Base-by-base conservation (phyloP, 108 stramenopile genomes). In the Cyclotella baltica region DNA sequence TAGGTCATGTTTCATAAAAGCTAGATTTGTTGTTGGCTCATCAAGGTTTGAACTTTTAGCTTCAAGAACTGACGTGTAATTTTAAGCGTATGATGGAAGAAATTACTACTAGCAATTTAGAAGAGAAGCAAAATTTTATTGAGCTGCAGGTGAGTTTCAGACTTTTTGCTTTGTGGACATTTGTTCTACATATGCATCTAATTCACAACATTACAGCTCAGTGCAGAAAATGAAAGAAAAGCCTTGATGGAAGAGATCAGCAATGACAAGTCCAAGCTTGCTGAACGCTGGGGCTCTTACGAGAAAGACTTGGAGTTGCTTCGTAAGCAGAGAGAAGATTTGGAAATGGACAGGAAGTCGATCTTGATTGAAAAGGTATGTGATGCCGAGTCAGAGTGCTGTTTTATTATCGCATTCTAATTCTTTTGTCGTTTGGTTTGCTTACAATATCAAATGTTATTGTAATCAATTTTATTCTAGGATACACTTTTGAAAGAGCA, bases 211-310 rank as follows among this genome's bases (percentile, higher is more conserved):
- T 31, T 47, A 46, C 36, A 70, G 70, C 31, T 57, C 19, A 72
- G 61, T n/a, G 43, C 70, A 50, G 70, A 78, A 46, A 78, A 66
- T 37, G 77, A 78, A 57, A 46, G 62, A 33, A 65, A 72, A 20
- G 33, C 22, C 0, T 46, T 70, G 29, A 55, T 70, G 15, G 64
- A 52, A 1, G 70, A 72, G 35, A 30, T 78, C 10, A 59, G 51
- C 30, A 38, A 63, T 46, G 77, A 77, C 43, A 69, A 70, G 34
- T 53, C 69, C 27, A 31, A 40, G 11, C 31, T 70, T 15, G 47
- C 61, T 38, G 67, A 63, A 43, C 61, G 59, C 19, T 63, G 77
- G 50, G 62, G 27, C 31, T 46, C 68, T 10, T 53, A 46, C 43
- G 77, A 77, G 28, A 62, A 61, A 38, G 37, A 64, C 29, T 43